phyloP scores from a whole-genome alignment of 139 green algal genomes.

The Chlorella sp. region DNA sequence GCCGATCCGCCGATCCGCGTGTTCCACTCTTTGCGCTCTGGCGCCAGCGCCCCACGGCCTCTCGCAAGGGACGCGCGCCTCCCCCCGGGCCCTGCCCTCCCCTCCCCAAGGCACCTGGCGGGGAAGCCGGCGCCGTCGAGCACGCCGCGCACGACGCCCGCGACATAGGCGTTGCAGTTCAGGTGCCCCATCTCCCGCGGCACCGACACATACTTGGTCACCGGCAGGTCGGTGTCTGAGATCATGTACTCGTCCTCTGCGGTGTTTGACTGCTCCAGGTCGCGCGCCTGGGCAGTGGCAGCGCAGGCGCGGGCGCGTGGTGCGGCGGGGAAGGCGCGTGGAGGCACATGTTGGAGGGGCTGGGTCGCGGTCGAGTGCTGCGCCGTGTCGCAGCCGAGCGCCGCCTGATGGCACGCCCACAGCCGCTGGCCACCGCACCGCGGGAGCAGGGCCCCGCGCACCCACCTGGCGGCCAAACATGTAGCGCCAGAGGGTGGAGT shows the following conservation, averaged over 20 bases:
- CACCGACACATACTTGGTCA: constrained; percentile 91
- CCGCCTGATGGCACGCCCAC: no score
- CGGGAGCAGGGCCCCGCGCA: no score
- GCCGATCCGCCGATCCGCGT: background rate
- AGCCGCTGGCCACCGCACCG: no score
- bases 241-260: constrained; percentile 98
- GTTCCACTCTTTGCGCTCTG: no score
- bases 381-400: no score
- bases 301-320: no score
- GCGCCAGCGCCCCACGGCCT: no score
- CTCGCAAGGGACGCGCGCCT: background rate
- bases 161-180: constrained; percentile 89
- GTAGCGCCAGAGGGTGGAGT: constrained; percentile 89
- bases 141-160: constrained; percentile 91
- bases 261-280: constrained; percentile 92
- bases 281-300: no score
- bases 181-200: constrained; percentile 89
- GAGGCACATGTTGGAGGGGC: no score
- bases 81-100: background rate
- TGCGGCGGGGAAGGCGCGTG: no score
- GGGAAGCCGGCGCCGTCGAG: constrained; percentile 91
- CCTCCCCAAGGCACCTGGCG: constrained; percentile 49
- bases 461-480: constrained; percentile 94
- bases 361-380: no score
- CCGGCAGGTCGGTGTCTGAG: constrained; percentile 86